Base-by-base conservation (phyloP, 2,329 filamentous ascomycete genomes). In the Calonectria ilicicola region DNA sequence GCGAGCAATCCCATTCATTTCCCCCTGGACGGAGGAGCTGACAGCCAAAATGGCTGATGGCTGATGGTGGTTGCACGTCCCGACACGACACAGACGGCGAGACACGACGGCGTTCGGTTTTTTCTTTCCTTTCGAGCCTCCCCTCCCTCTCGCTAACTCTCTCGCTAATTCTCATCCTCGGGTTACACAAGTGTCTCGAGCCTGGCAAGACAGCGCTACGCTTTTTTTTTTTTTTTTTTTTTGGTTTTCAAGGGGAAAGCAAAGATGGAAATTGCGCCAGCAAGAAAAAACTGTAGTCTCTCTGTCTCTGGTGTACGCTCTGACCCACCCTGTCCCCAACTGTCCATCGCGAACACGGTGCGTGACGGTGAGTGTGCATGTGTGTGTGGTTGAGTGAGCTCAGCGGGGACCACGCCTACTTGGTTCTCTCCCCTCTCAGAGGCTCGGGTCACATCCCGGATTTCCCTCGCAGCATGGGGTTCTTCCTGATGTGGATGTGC, bases 281-380 rank as follows among this genome's bases (percentile, higher is more conserved):
- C 19, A n/a, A 21, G 5, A 9, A 32, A 21, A 32, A 21, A n/a
- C 19, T 7, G 2, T 35, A n/a, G 9, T 35, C 9, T 40, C 10
- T 38, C 7, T 62, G 56, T 62, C 56, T 62, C 56, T 62, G 56
- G 35, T 26, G 32, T 27, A 62, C 21, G 56, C 56, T 29, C 23
- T 62, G 56, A 62, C 56, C 56, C 56, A 62, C 35, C 35, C n/a
- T 40, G 15, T 62, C 56, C 56, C 56, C 21, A 42, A 60, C 12
- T 27, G 56, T 27, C 51, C 35, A 62, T 42, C 14, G 56, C 56
- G 56, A 62, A 62, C 35, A 62, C 56, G 56, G 56, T 62, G 56
- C 56, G 56, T 62, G 56, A 62, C 56, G 38, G 32, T 42, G 51
- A 21, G n/a, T 47, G 44, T 35, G 51, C 32, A 32, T 35, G 29